Evolutionary conservation across 2,329 filamentous ascomycete genomes (phyloP), one percentile per base, ranked within the genome.

Genomic region (Xylaria sp.): DNA sequence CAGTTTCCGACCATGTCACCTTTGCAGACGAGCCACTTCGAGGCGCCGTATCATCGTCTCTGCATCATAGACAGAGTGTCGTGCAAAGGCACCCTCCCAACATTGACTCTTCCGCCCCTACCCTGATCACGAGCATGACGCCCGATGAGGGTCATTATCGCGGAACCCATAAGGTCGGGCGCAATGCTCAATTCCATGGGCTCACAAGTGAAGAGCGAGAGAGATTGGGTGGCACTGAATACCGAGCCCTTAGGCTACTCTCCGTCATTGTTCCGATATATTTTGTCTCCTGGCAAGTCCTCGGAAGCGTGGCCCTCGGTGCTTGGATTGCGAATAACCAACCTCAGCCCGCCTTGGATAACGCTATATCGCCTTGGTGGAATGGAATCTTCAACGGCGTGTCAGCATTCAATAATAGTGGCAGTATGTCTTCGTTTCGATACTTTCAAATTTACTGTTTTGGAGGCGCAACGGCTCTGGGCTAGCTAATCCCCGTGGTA

Each of bases 361-460:
- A 91, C 75, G 87, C 85, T 13, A 83, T 90, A 62, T 87, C 88
- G 66, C 86, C 90, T 39, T 91, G 87, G 87, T 92, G 90, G 89
- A 81, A 88, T 2, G 90, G 90, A 46, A 84, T 88, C 52, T 92
- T 92, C 79, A 89, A 90, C 68, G 87, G 87, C 1, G 85, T 88
- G 4, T 90, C 88, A 20, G 90, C 89, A 0, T 92, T 92, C 78
- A 91, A 91, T 78, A 92, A 91, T 72, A 89, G 85, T n/a, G 89
- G 90, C 46, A 90, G 69, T 71, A 71, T 45, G 70, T 68, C 25
- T 34, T 20, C 32, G 9, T 25, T 46, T 41, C 25, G 3, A 8
- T 36, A 41, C 46, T 13, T 43, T 30, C 32, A 9, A 39, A 36
- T 25, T 48, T n/a, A 32, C 23, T 15, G 5, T 36, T 46, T 36